Evolutionary conservation across 129 eudicot genomes (phyloP).

Genomic region (sunflower (Helianthus annuus)): DNA sequence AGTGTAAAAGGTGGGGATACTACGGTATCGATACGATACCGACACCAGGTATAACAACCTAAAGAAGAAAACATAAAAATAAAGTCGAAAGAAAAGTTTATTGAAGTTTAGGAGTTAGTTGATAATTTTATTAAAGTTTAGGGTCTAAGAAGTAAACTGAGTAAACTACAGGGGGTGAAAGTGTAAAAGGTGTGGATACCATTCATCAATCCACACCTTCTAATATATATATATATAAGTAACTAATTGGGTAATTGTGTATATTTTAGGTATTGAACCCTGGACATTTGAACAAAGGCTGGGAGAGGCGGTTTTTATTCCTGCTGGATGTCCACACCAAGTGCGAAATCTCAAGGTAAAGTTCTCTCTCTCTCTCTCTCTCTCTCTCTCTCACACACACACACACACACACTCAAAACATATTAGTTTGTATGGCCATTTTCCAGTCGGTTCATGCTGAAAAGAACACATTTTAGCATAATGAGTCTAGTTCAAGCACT

Average conservation of each 20-base stretch:
- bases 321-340: slow-evolving; percentile 20
- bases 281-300: slow-evolving; percentile 14
- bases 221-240: too few relatives aligned
- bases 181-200: too few relatives aligned
- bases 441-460: background rate
- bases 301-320: slow-evolving; percentile 15
- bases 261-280: slow-evolving; percentile 9
- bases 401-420: background rate
- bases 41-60: too few relatives aligned
- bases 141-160: too few relatives aligned
- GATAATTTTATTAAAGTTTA: too few relatives aligned
- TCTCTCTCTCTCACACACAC: background rate
- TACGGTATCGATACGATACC: too few relatives aligned
- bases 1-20: too few relatives aligned
- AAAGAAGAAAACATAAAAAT: too few relatives aligned
- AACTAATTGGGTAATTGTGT: background rate
- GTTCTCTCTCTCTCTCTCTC: background rate
- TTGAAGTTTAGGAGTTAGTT: too few relatives aligned
- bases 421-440: background rate
- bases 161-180: too few relatives aligned
- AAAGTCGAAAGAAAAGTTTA: too few relatives aligned
- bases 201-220: too few relatives aligned
- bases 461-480: background rate
- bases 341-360: slow-evolving; percentile 19
- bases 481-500: background rate